Base-by-base conservation (phyloP, 2,329 filamentous ascomycete species). In the Huntiella moniliformis region DNA sequence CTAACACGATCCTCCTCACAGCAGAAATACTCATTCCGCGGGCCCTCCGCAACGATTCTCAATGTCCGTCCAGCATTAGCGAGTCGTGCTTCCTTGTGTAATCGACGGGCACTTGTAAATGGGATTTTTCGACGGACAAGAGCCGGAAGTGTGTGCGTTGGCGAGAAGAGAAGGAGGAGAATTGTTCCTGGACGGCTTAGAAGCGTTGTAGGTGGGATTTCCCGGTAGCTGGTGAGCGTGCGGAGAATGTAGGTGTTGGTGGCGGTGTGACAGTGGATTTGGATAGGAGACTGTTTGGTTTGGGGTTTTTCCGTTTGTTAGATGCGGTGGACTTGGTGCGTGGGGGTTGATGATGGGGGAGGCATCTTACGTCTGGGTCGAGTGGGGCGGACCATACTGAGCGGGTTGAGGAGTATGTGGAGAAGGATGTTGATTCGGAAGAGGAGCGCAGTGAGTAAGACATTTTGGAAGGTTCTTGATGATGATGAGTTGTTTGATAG, bases 1-100 rank as follows among this genome's bases (percentile, higher is more conserved):
- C 48, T 40, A 12, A 50, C 48, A 10, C 39, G 43, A 40, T 50
- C 48, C 40, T 50, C 48, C 16, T 50, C 44, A 40, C 48, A 50
- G 31, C 44, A 46, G 18, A 46, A 50, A 36, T 46, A 46, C 13
- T 50, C 40, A 16, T 50, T 46, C 7, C 39, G 35, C 4, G 48
- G 44, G 4, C 44, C 48, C 31, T 50, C 48, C 12, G 48, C 44
- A 8, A 50, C 39, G 34, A 46, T 39, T 22, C 44, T 40, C 31
- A 50, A 28, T 28, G 22, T 28, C 6, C 22, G 22, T 1, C 7
- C 2, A 8, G 22, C 22, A 8, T 28, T 28, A 8, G 22, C 22
- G 22, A 28, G 22, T 1, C 22, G 22, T 3, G 6, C 22, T 28
- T 28, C 1, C 3, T 28, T 28, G 4, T 28, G 5, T 28, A 28